A percentile compares a stretch with the other conserved stretches of the same genome.
Conservation (phyloP, 2,329 filamentous ascomycete genomes). For the Penicillium sp. region DNA sequence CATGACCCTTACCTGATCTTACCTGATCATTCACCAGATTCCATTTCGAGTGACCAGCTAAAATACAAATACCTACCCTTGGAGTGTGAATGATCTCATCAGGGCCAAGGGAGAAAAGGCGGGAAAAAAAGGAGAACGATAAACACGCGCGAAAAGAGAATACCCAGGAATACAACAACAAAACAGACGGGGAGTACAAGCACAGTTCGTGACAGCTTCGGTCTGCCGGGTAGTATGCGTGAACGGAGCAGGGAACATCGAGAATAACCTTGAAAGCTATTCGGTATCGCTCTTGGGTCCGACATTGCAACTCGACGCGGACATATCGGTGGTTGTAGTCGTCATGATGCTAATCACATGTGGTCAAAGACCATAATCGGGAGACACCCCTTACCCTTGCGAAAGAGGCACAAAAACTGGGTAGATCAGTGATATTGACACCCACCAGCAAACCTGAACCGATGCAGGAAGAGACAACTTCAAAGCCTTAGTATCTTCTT, state of each 20-base stretch:
- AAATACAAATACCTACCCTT: slow-evolving; percentile 45
- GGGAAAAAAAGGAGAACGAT: slow-evolving; percentile 33
- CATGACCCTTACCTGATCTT: slow-evolving; percentile 44
- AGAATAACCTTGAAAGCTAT: not conserved
- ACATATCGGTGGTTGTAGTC: slow-evolving; percentile 5
- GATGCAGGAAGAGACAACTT: slow-evolving; percentile 17
- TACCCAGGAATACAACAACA: slow-evolving; percentile 18
- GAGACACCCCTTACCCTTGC: slow-evolving; percentile 38
- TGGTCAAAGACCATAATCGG: slow-evolving; percentile 30
- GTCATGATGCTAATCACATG: slow-evolving; percentile 26
- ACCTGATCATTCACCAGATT: slow-evolving; percentile 31
- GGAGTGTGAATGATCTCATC: slow-evolving; percentile 20
- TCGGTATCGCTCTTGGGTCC: not conserved
- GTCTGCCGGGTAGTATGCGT: not conserved
- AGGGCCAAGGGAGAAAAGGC: slow-evolving; percentile 24
- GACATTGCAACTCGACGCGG: not conserved
- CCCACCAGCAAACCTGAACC: slow-evolving; percentile 43
- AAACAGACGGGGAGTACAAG: slow-evolving; percentile 25
- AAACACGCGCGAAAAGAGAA: slow-evolving; percentile 26
- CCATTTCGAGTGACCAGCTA: slow-evolving; percentile 28
- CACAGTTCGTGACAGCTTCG: slow-evolving; percentile 16
- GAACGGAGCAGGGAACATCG: not conserved
- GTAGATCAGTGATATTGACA: slow-evolving; percentile 40
- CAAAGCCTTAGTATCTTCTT: slow-evolving; percentile 53
- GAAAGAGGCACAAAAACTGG: slow-evolving; percentile 25